Evolutionary conservation across 2,329 filamentous ascomycete genomes (phyloP), one percentile per base, ranked within the genome.

Genomic region (Paracorniculantispora psalliotae): DNA sequence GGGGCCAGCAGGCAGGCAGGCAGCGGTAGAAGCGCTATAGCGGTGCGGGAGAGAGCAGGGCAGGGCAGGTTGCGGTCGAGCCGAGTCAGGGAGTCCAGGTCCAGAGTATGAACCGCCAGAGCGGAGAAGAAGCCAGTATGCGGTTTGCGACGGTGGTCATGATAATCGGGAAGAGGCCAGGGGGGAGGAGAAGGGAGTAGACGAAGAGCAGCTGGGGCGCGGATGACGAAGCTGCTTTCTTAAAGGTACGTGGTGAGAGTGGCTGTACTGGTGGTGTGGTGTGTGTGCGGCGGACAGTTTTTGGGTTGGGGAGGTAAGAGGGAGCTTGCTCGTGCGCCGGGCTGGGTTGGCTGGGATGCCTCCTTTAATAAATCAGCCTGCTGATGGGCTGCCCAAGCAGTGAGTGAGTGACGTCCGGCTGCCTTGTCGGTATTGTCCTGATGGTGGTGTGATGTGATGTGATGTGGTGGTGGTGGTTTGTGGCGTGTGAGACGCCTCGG

Each of bases 391-490:
- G 21, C 21, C 30, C 28, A 26, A 47, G 28, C 30, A 47, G 30
- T 37, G 52, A 47, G 30, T 37, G 52, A 23, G 35, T 33, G 48
- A 44, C 30, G 35, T 43, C 48, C 54, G 25, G 41, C 41, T 25
- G 4, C 23, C 21, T 41, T 30, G 15, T 30, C 37, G 49, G 50
- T 50, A 17, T 50, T 37, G 58, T 39, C n/a, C n/a, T n/a, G n/a
- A n/a, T n/a, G 41, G 41, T 25, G 46, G 21, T 25, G 33, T 28
- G 23, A 44, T 21, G 33, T 50, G 50, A 21, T 43, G 19, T 4
- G 65, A 67, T 37, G 61, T 64, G 59, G 62, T 59, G 56, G 52
- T 63, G 59, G 49, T 63, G 28, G 58, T 64, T 62, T n/a, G 61
- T 57, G 51, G 63, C 62, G 49, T 65, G 61, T 28, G 60, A 65